These are phyloP conservation scores for Xylariaceae sp. DNA, from an alignment of 2,329 filamentous ascomycete genomes.

Conservation along the genomic window DNA sequence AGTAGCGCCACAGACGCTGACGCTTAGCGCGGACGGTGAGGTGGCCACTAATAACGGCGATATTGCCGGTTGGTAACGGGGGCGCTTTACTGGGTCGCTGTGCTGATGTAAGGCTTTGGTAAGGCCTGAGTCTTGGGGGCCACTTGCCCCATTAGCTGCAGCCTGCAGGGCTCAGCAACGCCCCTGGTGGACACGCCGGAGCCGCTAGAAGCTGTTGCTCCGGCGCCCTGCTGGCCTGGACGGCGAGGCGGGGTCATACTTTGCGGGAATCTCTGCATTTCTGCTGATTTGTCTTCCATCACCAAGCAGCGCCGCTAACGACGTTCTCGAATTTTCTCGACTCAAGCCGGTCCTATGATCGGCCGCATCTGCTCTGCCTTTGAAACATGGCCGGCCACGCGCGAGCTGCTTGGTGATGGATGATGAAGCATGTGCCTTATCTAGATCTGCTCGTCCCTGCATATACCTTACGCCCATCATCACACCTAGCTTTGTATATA, in stretches of 20 bases:
- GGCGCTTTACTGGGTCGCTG: slow-evolving; percentile 1
- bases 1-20: slow-evolving; percentile 8
- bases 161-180: background rate
- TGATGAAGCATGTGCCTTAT: background rate
- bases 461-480: slow-evolving; percentile 5
- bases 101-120: slow-evolving; percentile 31
- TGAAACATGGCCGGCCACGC: background rate
- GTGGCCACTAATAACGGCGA: slow-evolving; percentile 16
- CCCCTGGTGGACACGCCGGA: background rate
- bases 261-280: slow-evolving; percentile 3
- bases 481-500: slow-evolving; percentile 11
- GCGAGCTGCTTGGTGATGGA: background rate
- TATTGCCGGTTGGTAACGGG: slow-evolving; percentile 9
- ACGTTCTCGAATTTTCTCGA: slow-evolving; percentile 1
- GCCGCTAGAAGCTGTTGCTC: slow-evolving; percentile 9
- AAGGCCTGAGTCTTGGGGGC: slow-evolving; percentile 9
- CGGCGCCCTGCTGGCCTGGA: too few relatives aligned
- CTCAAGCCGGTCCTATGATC: background rate
- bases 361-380: background rate
- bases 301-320: slow-evolving; percentile 17
- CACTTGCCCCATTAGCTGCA: slow-evolving; percentile 5
- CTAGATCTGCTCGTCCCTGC: slow-evolving; percentile 5
- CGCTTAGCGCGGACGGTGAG: slow-evolving; percentile 8
- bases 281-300: slow-evolving; percentile 21
- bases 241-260: slow-evolving; percentile 14